Percentiles rank a stretch among this genome's conserved stretches.
Evolutionary conservation across 495 filamentous ascomycete genomes (phyloP).

Genomic region (Neurospora sp.): DNA sequence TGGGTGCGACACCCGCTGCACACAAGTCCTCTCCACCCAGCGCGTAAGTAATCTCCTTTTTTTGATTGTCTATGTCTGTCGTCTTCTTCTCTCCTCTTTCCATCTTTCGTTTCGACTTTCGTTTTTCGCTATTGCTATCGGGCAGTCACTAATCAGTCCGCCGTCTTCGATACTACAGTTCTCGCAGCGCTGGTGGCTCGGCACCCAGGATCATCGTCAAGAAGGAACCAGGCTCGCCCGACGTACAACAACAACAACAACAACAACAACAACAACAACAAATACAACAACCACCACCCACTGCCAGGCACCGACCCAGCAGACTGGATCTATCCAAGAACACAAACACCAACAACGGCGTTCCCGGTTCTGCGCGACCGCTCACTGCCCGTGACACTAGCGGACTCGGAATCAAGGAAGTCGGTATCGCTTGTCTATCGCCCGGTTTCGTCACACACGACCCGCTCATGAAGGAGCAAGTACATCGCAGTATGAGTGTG

Average conservation of each 20-base stretch:
- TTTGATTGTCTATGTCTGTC: slow-evolving; percentile 6
- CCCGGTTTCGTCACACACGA: slow-evolving; percentile 94
- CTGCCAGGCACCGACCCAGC: slow-evolving; percentile 71
- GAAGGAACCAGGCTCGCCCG: slow-evolving; percentile 86
- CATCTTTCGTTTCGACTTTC: slow-evolving; percentile 8
- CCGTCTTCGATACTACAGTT: slow-evolving; percentile 23
- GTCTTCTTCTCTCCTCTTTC: background rate
- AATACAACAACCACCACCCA: slow-evolving; percentile 17
- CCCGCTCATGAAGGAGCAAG: slow-evolving; percentile 88
- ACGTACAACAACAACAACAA: slow-evolving; percentile 26
- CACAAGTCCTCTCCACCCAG: slow-evolving; percentile 40
- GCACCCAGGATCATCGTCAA: slow-evolving; percentile 83
- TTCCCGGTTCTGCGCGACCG: slow-evolving; percentile 57
- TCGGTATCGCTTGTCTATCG: slow-evolving; percentile 88
- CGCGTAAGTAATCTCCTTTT: slow-evolving; percentile 34
- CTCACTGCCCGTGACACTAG: slow-evolving; percentile 62
- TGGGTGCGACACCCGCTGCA: slow-evolving; percentile 26
- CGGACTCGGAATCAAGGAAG: slow-evolving; percentile 75
- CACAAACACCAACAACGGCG: slow-evolving; percentile 43
- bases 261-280: too few species aligned
- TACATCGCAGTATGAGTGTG: slow-evolving; percentile 88
- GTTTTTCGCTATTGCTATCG: slow-evolving; percentile 7
- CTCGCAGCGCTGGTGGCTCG: slow-evolving; percentile 38
- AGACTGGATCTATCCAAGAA: slow-evolving; percentile 82
- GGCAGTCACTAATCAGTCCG: slow-evolving; percentile 6